These are phyloP conservation scores for Tuber magnatum DNA, from an alignment of 495 filamentous ascomycete species.

Conservation along the genomic window DNA sequence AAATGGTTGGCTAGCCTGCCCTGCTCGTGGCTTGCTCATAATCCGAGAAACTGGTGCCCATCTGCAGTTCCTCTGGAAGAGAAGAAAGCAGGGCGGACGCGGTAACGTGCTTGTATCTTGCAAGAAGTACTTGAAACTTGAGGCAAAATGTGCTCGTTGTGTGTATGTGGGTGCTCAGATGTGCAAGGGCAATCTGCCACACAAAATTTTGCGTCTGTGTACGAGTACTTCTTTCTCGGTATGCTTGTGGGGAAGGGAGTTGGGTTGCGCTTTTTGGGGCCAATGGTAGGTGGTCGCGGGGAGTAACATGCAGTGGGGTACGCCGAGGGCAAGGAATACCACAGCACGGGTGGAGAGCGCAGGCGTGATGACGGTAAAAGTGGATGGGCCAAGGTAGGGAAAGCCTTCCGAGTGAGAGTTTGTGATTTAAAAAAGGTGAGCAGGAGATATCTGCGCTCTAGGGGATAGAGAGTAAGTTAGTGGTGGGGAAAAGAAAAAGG, in stretches of 20 bases:
- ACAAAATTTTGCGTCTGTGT: too few relatives aligned
- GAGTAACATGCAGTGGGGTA: not conserved
- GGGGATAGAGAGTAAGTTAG: not conserved
- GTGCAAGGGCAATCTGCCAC: too few relatives aligned
- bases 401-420: not conserved
- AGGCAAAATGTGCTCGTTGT: too few relatives aligned
- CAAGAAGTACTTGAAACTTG: too few relatives aligned
- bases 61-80: not conserved
- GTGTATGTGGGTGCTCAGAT: too few relatives aligned
- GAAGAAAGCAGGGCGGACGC: not conserved
- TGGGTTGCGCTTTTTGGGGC: not conserved
- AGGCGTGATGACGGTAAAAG: not conserved
- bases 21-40: not conserved
- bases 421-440: not conserved
- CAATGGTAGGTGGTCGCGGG: not conserved
- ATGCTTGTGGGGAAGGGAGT: not conserved
- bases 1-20: not conserved
- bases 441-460: not conserved
- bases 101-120: not conserved
- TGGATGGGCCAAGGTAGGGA: not conserved
- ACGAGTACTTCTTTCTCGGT: too few relatives aligned
- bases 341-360: not conserved
- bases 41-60: not conserved
- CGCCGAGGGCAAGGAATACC: not conserved
- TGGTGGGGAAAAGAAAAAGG: not conserved